Percentiles rank a stretch among this genome's conserved stretches.
These are phyloP conservation scores for Parastagonospora avenae DNA, from an alignment of 2,329 filamentous ascomycete species.

Conservation along the genomic window DNA sequence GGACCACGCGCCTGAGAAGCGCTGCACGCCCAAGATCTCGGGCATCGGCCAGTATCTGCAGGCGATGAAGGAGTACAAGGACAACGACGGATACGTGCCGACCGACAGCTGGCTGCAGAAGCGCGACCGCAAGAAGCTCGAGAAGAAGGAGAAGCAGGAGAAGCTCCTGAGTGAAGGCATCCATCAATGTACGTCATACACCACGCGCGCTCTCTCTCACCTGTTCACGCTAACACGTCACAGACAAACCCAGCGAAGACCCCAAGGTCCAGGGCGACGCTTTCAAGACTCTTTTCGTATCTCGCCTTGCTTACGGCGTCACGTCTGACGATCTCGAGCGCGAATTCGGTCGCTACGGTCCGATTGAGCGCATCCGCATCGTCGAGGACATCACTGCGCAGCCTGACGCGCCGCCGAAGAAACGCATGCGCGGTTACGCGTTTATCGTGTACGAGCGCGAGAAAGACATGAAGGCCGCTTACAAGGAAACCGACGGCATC, in stretches of 20 bases:
- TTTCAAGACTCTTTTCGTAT: conserved; percentile 93
- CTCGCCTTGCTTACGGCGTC: conserved; percentile 85
- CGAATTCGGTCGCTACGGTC: conserved; percentile 91
- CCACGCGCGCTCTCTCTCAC: neutral
- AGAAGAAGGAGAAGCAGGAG: conserved; percentile 74
- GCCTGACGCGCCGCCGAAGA: conserved; percentile 61
- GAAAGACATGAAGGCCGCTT: conserved; percentile 98
- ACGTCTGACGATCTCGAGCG: conserved; percentile 89
- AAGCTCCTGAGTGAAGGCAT: conserved; percentile 68
- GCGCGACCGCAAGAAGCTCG: conserved; percentile 80
- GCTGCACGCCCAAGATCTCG: conserved; percentile 72
- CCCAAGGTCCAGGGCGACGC: conserved; percentile 89
- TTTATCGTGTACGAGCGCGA: conserved; percentile 97
- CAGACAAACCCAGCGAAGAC: conserved; percentile 83
- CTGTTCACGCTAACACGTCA: conserved; percentile 15
- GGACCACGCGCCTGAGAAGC: conserved; percentile 82
- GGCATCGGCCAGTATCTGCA: conserved; percentile 78
- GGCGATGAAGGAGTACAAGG: conserved; percentile 76
- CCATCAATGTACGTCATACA: conserved; percentile 61
- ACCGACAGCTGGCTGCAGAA: conserved; percentile 93
- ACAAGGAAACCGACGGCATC: conserved; percentile 86
- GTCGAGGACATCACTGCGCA: conserved; percentile 76
- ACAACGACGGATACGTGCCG: conserved; percentile 75
- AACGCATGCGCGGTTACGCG: conserved; percentile 87
- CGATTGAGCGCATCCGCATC: conserved; percentile 92